Evolutionary conservation across 768 basidiomycete species (phyloP), one percentile per base, ranked within the genome.

Genomic region (Phylloporus sp.): DNA sequence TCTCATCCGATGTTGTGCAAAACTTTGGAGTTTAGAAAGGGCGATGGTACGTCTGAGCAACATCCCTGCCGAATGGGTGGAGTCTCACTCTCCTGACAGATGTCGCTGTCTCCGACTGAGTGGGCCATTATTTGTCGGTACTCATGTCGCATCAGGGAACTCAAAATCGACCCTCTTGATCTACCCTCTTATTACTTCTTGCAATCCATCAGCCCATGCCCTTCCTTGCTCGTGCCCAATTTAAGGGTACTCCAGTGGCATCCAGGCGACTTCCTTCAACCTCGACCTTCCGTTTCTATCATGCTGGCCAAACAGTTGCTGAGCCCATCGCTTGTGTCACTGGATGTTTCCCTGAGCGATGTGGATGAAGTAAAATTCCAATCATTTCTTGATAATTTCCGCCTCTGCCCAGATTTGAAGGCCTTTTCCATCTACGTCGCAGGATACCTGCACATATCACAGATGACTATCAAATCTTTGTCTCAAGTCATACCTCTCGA

Each of bases 101-200:
- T 5, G 6, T 6, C 36, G 15, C 28, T 38, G 22, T 53, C 42
- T 15, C 8, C 29, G 8, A 0, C n/a, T 15, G 35, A 40, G 4
- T 51, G 40, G 52, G 10, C 4, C 2, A 18, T n/a, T 49, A 23
- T 53, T 35, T 49, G 16, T 23, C 41, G 48, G 5, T 50, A 50
- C 34, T 50, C 47, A 3, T 20, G 50, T 34, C 51, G 47, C 31
- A 45, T 45, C 47, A 49, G 29, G 28, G 50, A 49, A 5, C 45
- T 51, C 36, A n/a, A 7, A 3, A 12, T 47, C 6, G 22, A 15
- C 13, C 18, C 28, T 6, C 7, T 12, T 20, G n/a, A 10, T 18
- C 36, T 5, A 13, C 7, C 28, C 23, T 29, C 35, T 20, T 15
- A 26, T 24, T 27, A 5, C 9, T 39, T 54, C 24, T 20, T 54